Evolutionary conservation across 176 grass and related monocot species (phyloP), one percentile per base, ranked within the genome.

Genomic region (Poa pratensis): DNA sequence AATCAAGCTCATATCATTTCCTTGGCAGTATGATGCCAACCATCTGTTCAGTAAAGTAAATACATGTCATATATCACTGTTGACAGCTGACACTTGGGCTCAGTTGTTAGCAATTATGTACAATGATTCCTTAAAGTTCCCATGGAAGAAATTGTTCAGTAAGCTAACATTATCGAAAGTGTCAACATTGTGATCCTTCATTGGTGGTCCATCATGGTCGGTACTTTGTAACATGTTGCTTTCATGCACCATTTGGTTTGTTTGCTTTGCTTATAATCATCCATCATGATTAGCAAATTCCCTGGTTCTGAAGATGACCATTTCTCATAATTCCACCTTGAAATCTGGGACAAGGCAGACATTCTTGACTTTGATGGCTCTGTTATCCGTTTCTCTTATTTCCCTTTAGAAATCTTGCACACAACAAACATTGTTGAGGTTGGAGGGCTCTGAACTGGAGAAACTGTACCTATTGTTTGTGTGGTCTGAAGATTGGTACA

Each of bases 181-280:
- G 32, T 76, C 64, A n/a, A 35, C 49, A 34, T 77, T 66, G 58
- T 53, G 46, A 55, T 85, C 60, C 30, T 39, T 19, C n/a, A 43
- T 66, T 85, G 60, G 59, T 67, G 11, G 16, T 68, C 48, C 64
- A 55, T 54, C 60, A 55, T 66, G 73, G 22, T 65, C 15, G 24
- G 70, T 65, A 66, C 52, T 75, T 2, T 75, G 20, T 67, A 42
- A 16, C n/a, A 48, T 67, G 73, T 77, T 2, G 9, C 59, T 67
- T 84, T 77, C 59, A 1, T 67, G 54, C 71, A 84, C 73, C 45
- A 75, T 64, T 51, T 75, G 19, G n/a, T n/a, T n/a, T n/a, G 71
- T 49, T 74, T 63, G 55, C 42, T 75, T 59, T 73, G 5, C 17
- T 30, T 83, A 48, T 61, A 61, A 27, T 61, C 81, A n/a, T 73